These are phyloP conservation scores for Scedosporium aurantiacum DNA, from an alignment of 2,329 filamentous ascomycete genomes.

Conservation along the genomic window DNA sequence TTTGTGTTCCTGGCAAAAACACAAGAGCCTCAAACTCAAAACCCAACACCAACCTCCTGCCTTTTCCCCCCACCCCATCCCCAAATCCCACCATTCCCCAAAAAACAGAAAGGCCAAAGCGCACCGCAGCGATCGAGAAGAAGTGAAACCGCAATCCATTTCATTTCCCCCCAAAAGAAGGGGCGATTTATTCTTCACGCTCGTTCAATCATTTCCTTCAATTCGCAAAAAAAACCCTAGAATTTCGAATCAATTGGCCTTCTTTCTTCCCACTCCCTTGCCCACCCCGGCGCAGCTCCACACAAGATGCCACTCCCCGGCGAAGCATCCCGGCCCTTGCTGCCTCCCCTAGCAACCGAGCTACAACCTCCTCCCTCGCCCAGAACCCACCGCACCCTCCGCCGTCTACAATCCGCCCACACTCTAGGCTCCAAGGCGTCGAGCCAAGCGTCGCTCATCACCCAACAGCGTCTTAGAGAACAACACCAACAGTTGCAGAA, in stretches of 20 bases:
- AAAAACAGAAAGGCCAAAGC: neutral
- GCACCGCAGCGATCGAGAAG: neutral
- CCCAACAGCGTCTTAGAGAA: conserved; percentile 48
- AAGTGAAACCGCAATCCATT: neutral
- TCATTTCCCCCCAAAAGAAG: too few species aligned
- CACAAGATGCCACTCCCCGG: neutral
- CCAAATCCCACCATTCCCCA: neutral
- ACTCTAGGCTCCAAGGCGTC: conserved; percentile 47
- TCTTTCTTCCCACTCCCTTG: neutral
- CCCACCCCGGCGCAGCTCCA: neutral
- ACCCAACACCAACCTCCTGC: neutral
- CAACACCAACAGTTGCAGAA: conserved; percentile 25
- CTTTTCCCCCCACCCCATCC: neutral
- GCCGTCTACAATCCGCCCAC: conserved; percentile 68
- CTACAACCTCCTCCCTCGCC: conserved; percentile 49
- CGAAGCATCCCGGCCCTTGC: neutral
- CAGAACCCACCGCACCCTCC: conserved; percentile 54
- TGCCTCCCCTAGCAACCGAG: conserved; percentile 20
- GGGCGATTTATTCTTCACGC: neutral
- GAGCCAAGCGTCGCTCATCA: conserved; percentile 44
- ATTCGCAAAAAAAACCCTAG: neutral
- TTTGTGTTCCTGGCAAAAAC: neutral
- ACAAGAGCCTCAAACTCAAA: neutral
- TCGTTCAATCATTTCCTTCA: neutral
- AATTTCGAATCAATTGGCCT: neutral